Evolutionary conservation across 129 eudicot genomes (phyloP).

Genomic region (Flaveria brownii): DNA sequence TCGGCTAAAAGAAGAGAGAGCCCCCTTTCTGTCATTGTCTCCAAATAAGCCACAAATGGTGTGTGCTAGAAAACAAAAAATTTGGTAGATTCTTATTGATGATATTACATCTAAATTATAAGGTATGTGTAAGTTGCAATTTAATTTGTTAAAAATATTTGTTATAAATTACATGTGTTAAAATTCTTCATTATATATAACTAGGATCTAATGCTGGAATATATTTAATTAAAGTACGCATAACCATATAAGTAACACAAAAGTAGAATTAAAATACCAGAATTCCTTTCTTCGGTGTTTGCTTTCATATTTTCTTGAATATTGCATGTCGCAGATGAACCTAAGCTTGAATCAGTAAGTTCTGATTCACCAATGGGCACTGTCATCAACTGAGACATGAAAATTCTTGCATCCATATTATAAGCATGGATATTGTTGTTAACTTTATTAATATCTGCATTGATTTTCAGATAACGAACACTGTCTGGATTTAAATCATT

Average conservation of each 20-base stretch:
- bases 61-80: too few relatives aligned
- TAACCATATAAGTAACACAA: background rate
- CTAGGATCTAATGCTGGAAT: background rate
- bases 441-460: slow-evolving; percentile 86
- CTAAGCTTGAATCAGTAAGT: slow-evolving; percentile 27
- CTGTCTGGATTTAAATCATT: slow-evolving; percentile 97
- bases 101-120: background rate
- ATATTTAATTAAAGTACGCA: background rate
- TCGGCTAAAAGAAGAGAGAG: too few relatives aligned
- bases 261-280: slow-evolving; percentile 25
- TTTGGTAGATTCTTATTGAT: too few relatives aligned
- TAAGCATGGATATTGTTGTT: slow-evolving; percentile 49
- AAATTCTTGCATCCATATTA: slow-evolving; percentile 87
- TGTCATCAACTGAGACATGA: slow-evolving; percentile 61
- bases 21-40: too few relatives aligned
- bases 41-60: too few relatives aligned
- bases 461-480: slow-evolving; percentile 64
- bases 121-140: background rate
- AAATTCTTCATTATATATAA: background rate
- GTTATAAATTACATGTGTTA: background rate
- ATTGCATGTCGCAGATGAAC: slow-evolving; percentile 30
- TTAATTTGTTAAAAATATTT: background rate
- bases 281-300: slow-evolving; percentile 32
- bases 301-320: slow-evolving; percentile 15
- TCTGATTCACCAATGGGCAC: slow-evolving; percentile 52